These are phyloP conservation scores for Stephanodiscus minutulus DNA, from an alignment of 108 stramenopile genomes.

Conservation along the genomic window DNA sequence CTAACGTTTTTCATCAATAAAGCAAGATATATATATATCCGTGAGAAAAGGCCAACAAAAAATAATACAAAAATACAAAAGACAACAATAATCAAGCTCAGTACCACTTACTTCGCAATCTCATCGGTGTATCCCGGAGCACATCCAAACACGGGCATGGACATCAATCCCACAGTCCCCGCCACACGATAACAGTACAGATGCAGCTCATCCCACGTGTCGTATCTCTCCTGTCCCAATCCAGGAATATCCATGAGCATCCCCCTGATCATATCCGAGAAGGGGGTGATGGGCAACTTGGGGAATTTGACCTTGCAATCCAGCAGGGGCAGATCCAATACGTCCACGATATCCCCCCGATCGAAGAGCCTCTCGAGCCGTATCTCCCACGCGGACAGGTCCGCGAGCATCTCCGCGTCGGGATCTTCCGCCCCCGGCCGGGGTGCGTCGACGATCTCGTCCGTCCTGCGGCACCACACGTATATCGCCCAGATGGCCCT, in stretches of 20 bases:
- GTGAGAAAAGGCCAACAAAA: slow-evolving; percentile 1
- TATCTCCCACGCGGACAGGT: slow-evolving; percentile 84
- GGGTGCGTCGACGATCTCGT: slow-evolving; percentile 97
- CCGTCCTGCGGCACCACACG: slow-evolving; percentile 97
- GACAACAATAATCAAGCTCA: slow-evolving; percentile 5
- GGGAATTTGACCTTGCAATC: slow-evolving; percentile 91
- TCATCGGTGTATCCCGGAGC: slow-evolving; percentile 79
- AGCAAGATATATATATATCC: too few species aligned
- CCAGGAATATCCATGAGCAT: slow-evolving; percentile 97
- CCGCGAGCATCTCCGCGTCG: slow-evolving; percentile 75
- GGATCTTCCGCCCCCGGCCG: slow-evolving; percentile 63
- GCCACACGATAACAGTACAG: slow-evolving; percentile 98
- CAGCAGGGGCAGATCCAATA: slow-evolving; percentile 90
- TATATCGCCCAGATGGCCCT: slow-evolving; percentile 95
- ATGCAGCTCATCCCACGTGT: slow-evolving; percentile 93
- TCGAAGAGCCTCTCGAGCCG: slow-evolving; percentile 84
- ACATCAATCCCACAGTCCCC: slow-evolving; percentile 97
- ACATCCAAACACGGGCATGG: slow-evolving; percentile 92
- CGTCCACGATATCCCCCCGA: slow-evolving; percentile 85
- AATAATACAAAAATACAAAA: not conserved
- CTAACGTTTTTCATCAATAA: slow-evolving; percentile 47
- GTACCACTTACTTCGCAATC: slow-evolving; percentile 76
- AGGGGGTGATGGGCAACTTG: slow-evolving; percentile 84
- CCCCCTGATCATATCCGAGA: slow-evolving; percentile 95
- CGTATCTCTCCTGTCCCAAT: slow-evolving; percentile 91